Evolutionary conservation across 2,329 filamentous ascomycete genomes (phyloP).

Genomic region (Talaromyces sp.): DNA sequence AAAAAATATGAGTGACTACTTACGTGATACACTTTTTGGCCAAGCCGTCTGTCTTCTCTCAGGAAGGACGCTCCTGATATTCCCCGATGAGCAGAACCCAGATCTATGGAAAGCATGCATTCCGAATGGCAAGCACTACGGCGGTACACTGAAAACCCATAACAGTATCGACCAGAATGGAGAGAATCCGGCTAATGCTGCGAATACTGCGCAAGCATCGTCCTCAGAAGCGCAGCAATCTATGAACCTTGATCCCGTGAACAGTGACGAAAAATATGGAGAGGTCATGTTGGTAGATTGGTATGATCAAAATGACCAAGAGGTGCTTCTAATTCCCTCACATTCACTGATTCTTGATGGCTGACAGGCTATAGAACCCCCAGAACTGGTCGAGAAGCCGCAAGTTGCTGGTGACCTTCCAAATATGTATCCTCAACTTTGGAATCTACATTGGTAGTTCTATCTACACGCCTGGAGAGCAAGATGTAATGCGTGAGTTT

Average conservation of each 20-base stretch:
- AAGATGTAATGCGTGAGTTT: slow-evolving; percentile 27
- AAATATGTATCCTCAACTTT: slow-evolving; percentile 36
- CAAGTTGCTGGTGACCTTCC: slow-evolving; percentile 23
- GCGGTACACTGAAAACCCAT: neutral
- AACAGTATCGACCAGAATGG: neutral
- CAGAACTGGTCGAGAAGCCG: slow-evolving; percentile 26
- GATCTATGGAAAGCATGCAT: neutral
- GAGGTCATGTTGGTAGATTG: slow-evolving; percentile 3
- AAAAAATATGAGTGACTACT: neutral
- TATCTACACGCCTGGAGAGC: slow-evolving; percentile 32
- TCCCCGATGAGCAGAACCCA: neutral
- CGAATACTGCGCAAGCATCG: neutral
- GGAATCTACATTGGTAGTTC: slow-evolving; percentile 37
- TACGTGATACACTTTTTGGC: slow-evolving; percentile 8
- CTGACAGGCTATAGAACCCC: slow-evolving; percentile 21
- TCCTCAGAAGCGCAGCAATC: neutral
- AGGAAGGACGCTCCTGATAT: neutral
- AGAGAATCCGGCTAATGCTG: neutral
- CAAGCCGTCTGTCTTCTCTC: neutral
- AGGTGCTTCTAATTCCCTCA: neutral
- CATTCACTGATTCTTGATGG: neutral
- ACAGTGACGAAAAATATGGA: neutral
- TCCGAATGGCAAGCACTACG: neutral
- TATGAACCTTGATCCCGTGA: neutral
- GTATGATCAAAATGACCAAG: neutral